phyloP scores from a whole-genome alignment of 2,329 filamentous ascomycete genomes.

The Claviceps digitariae region DNA sequence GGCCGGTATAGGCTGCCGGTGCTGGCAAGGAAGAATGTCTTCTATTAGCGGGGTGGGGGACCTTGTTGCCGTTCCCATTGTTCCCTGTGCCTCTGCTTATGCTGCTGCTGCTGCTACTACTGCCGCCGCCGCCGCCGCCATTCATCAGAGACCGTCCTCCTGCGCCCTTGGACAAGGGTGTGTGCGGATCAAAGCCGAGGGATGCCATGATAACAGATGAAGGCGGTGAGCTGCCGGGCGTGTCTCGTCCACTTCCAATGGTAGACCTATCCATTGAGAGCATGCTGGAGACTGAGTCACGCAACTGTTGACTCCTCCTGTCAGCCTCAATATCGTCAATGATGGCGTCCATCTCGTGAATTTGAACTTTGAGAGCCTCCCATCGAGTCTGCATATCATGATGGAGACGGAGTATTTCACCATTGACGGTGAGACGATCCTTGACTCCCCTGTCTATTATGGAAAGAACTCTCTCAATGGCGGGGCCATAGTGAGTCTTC shows the following conservation, averaged over 20 bases:
- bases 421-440: constrained; percentile 91
- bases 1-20: constrained; percentile 24
- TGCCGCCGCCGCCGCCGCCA: too few relatives aligned
- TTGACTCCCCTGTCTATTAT: constrained; percentile 95
- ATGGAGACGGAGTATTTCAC: constrained; percentile 79
- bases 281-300: constrained; percentile 89
- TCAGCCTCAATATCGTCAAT: constrained; percentile 60
- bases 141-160: constrained; percentile 32
- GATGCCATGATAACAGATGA: constrained; percentile 48
- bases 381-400: constrained; percentile 76
- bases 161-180: constrained; percentile 28
- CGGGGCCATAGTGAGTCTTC: constrained; percentile 84
- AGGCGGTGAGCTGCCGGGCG: constrained; percentile 53
- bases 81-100: neutral
- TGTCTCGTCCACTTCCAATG: constrained; percentile 54
- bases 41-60: constrained; percentile 31
- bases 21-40: constrained; percentile 36
- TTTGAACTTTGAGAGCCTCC: constrained; percentile 60
- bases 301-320: constrained; percentile 56
- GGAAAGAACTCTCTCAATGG: constrained; percentile 77
- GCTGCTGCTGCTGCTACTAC: constrained; percentile 7
- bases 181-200: constrained; percentile 35
- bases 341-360: constrained; percentile 60
- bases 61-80: constrained; percentile 24
- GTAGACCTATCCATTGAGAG: constrained; percentile 69